Conservation (phyloP, 192 early-diverging fungal genomes). For the Hyaloraphidium curvatum region DNA sequence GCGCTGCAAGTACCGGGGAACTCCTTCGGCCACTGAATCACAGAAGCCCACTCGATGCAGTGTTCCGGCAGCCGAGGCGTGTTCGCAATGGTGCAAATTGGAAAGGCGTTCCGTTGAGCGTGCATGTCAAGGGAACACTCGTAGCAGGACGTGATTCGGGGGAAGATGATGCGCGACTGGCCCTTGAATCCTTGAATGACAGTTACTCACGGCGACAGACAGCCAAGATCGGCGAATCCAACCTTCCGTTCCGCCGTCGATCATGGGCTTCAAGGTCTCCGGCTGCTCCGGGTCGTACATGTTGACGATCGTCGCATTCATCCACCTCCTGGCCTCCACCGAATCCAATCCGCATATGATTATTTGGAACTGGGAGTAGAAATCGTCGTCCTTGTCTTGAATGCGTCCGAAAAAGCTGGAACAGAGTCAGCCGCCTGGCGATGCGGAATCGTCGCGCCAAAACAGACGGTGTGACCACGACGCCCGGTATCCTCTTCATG, state of each 20-base stretch:
- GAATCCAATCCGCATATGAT: constrained; percentile 89
- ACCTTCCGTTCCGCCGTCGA: constrained; percentile 94
- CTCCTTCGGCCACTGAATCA: constrained; percentile 75
- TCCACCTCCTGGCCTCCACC: constrained; percentile 91
- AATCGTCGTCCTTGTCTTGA: constrained; percentile 90
- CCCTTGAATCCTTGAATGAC: constrained; percentile 59
- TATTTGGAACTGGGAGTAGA: constrained; percentile 68
- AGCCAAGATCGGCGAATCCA: neutral
- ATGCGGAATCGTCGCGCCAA: neutral
- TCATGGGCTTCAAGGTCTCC: constrained; percentile 59
- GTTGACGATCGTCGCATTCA: constrained; percentile 70
- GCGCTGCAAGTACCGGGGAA: constrained; percentile 60
- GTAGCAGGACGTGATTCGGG: constrained; percentile 70
- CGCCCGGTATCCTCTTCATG: constrained; percentile 39
- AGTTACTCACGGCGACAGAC: neutral
- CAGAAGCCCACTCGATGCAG: constrained; percentile 92
- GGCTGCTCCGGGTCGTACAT: constrained; percentile 58
- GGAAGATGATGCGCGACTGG: constrained; percentile 80
- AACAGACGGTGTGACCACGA: constrained; percentile 47
- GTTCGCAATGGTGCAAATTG: constrained; percentile 97
- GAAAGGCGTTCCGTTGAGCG: constrained; percentile 70
- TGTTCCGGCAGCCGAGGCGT: constrained; percentile 94
- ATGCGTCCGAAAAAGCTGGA: constrained; percentile 64
- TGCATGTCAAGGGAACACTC: constrained; percentile 91
- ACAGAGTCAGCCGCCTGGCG: neutral